These are phyloP conservation scores for Pleurotus citrinopileatus DNA, from an alignment of 768 basidiomycete genomes.

Conservation along the genomic window DNA sequence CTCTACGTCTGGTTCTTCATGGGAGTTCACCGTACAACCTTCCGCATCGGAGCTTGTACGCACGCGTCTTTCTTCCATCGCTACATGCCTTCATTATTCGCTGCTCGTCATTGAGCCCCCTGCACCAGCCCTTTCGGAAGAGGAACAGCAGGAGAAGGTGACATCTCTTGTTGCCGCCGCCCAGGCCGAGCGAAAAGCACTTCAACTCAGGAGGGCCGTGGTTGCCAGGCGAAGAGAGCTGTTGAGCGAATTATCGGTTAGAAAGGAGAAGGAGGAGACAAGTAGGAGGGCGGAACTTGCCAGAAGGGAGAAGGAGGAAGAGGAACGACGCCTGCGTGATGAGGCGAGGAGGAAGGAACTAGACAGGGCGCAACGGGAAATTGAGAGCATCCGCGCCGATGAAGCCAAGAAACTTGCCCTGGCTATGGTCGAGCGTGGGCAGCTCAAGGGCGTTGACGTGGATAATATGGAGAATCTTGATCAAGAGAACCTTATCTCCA, in stretches of 20 bases:
- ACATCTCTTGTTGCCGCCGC: constrained; percentile 59
- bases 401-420: constrained; percentile 90
- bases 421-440: constrained; percentile 76
- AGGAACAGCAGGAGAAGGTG: constrained; percentile 59
- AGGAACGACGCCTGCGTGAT: constrained; percentile 57
- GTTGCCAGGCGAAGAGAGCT: constrained; percentile 85
- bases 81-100: constrained; percentile 68
- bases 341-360: constrained; percentile 62
- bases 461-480: constrained; percentile 72
- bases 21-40: constrained; percentile 57
- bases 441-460: constrained; percentile 64
- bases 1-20: constrained; percentile 25
- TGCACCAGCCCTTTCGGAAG: constrained; percentile 36
- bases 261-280: constrained; percentile 88
- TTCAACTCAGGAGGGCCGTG: constrained; percentile 73
- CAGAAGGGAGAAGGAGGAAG: constrained; percentile 68
- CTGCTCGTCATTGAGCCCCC: constrained; percentile 52
- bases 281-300: constrained; percentile 69
- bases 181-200: constrained; percentile 73
- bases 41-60: constrained; percentile 70
- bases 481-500: constrained; percentile 80
- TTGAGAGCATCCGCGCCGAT: constrained; percentile 73
- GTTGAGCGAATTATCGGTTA: constrained; percentile 75
- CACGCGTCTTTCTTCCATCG: constrained; percentile 76
- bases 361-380: constrained; percentile 66